Evolutionary conservation across 805 yeast genomes (phyloP), one percentile per base, ranked within the genome.

Genomic region (Cyberlindnera bimundalis): DNA sequence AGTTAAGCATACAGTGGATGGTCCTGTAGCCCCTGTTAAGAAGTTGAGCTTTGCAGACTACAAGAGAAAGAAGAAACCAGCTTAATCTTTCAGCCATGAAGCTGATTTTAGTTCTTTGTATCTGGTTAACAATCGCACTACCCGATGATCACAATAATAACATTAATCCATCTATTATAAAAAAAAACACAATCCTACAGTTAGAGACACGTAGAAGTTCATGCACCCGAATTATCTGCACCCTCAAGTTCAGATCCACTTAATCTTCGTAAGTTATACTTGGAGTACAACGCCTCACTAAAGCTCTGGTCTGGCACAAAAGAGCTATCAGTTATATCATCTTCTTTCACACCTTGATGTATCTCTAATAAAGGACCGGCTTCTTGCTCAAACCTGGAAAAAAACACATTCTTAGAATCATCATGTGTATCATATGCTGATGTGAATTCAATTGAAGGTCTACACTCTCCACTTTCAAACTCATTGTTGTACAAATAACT

Each of bases 1-100:
- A 17, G 34, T 20, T 4, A 40, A 19, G 17, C 28, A 24, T 18
- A 13, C 33, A 8, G 18, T 30, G 5, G 42, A 21, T 14, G 12
- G 24, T 12, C 46, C 53, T 13, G 37, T 43, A 8, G 46, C 47
- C 20, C 56, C 55, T 11, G 74, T 71, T 20, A 79, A 78, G 66
- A 83, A 82, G 60, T 67, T 83, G 50, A 79, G 86, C 35, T 77
- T 83, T 58, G 89, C 89, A 1, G 91, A 83, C 53, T 83, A 83
- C 59, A 80, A 79, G 60, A 81, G 76, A 67, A 76, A 76, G 54
- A 64, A 62, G 53, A 58, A 61, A 19, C 53, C 58, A 33, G 42
- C 43, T 11, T 46, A 29, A 35, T n/a, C n/a, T n/a, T n/a, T n/a
- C n/a, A n/a, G n/a, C n/a, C n/a, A n/a, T n/a, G n/a, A n/a, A n/a